Percentiles rank a stretch among this genome's conserved stretches.
These are phyloP conservation scores for Debaryomyces subglobosus DNA, from an alignment of 1,139 yeast species.

Conservation along the genomic window DNA sequence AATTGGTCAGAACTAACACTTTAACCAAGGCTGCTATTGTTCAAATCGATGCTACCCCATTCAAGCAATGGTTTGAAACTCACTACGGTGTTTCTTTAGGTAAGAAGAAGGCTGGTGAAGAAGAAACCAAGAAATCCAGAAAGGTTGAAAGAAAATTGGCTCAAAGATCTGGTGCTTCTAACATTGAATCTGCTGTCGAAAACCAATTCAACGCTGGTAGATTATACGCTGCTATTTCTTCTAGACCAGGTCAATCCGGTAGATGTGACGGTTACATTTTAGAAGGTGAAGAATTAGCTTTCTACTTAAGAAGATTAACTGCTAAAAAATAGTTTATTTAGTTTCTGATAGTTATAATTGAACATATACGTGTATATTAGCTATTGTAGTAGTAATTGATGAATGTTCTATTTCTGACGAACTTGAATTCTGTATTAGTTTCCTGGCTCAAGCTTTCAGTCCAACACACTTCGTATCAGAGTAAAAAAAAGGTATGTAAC, in stretches of 20 bases:
- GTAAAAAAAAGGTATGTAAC: too few species aligned
- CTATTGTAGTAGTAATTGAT: constrained; percentile 3
- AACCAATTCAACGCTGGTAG: constrained; percentile 98
- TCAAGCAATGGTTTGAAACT: constrained; percentile 99
- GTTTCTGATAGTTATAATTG: constrained; percentile 14
- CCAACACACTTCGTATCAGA: too few species aligned
- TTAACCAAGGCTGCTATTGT: constrained; percentile 98
- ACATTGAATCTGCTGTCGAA: constrained; percentile 89
- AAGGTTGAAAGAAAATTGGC: constrained; percentile 90
- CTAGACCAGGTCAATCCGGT: constrained; percentile 99
- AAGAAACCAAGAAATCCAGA: constrained; percentile 68
- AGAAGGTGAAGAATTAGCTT: constrained; percentile 99
- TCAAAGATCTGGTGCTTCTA: constrained; percentile 82
- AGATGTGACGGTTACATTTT: constrained; percentile 99
- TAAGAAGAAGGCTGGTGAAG: constrained; percentile 66
- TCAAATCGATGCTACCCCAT: constrained; percentile 99
- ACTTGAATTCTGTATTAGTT: too few species aligned
- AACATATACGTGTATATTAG: constrained; percentile 19
- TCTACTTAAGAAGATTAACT: constrained; percentile 99
- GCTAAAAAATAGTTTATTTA: constrained; percentile 83
- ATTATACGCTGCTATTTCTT: constrained; percentile 97
- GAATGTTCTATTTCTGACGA: not conserved
- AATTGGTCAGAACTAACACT: constrained; percentile 99
- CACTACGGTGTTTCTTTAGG: constrained; percentile 96
- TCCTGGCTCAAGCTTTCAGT: too few species aligned